Base-by-base conservation (phyloP, 768 basidiomycete genomes). In the Strobilomyces confusus region DNA sequence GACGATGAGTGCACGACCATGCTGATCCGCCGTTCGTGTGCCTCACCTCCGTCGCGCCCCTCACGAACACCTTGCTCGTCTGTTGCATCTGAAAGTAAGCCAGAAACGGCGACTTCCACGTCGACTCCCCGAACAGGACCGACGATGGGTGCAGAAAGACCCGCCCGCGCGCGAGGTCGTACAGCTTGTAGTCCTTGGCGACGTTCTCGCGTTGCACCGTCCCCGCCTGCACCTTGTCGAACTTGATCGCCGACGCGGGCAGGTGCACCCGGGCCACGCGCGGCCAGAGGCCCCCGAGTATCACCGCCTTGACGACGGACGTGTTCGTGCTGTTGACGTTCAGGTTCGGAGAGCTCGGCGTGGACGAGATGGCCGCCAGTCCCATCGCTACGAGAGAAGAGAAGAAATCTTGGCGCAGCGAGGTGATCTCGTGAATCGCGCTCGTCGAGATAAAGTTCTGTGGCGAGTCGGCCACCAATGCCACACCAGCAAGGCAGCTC, bases 251-350 rank as follows among this genome's bases (percentile, higher is more conserved):
- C 15, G 82, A 81, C 51, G 75, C 73, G 1, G 91, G 93, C 20
- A 94, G 76, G 56, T 82, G 78, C 22, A 95, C 83, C 47, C 83
- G 81, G 0, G 86, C 90, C 45, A 94, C 80, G 26, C 86, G 82
- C 3, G 92, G 92, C 81, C 90, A 94, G 20, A 95, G 77, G 2
- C 92, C 93, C 9, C 91, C 92, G 13, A 92, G 80, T 32, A 97
- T 77, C 56, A 94, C 80, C 7, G 84, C 82, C 68, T 95, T 95
- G 62, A 97, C 70, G 23, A 98, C 78, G 63, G 87, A 91, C 34
- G 77, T 75, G 60, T 90, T 83, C 1, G 71, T 62, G 53, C 80
- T 80, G 66, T 92, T 86, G 34, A 69, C 64, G 59, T 92, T 93
- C 47, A 91, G 77, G 19, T 70, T 69, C 1, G 79, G 66, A 1